A percentile compares a stretch with the other conserved stretches of the same genome.
These are phyloP conservation scores for Solanum sparsipilum DNA, from an alignment of 257 asterid species.

Conservation along the genomic window DNA sequence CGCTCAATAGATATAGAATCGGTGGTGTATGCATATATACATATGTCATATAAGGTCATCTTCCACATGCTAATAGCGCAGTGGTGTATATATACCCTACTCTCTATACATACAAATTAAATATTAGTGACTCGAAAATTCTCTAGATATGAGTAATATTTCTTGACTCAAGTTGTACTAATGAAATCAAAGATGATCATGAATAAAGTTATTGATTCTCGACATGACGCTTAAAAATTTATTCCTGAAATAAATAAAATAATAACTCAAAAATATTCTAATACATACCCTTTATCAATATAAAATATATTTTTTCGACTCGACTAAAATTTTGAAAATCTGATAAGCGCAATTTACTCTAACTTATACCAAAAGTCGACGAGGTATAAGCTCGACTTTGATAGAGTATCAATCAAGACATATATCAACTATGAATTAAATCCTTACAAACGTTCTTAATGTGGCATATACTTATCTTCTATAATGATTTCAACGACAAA, in stretches of 20 bases:
- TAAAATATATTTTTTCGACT: background rate
- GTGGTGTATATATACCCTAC: background rate
- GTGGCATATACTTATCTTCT: background rate
- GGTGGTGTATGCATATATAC: background rate
- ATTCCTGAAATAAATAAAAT: too few relatives aligned
- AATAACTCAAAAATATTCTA: background rate
- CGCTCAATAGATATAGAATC: background rate
- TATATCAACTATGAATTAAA: background rate
- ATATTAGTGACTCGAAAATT: too few relatives aligned
- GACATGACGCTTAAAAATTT: background rate
- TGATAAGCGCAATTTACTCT: too few relatives aligned
- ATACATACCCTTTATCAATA: too few relatives aligned
- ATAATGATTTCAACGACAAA: background rate
- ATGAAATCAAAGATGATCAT: background rate
- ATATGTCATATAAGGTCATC: background rate
- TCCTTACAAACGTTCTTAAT: too few relatives aligned
- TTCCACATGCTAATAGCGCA: background rate
- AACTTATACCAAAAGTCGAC: too few relatives aligned
- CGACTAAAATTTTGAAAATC: too few relatives aligned
- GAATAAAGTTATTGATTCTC: too few relatives aligned
- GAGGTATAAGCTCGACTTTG: background rate
- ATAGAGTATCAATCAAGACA: background rate
- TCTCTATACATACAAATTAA: too few relatives aligned
- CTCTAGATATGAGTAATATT: background rate
- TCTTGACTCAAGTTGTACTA: background rate